Conservation (phyloP, 176 grass and related monocot species). For the Aegilops sharonensis region DNA sequence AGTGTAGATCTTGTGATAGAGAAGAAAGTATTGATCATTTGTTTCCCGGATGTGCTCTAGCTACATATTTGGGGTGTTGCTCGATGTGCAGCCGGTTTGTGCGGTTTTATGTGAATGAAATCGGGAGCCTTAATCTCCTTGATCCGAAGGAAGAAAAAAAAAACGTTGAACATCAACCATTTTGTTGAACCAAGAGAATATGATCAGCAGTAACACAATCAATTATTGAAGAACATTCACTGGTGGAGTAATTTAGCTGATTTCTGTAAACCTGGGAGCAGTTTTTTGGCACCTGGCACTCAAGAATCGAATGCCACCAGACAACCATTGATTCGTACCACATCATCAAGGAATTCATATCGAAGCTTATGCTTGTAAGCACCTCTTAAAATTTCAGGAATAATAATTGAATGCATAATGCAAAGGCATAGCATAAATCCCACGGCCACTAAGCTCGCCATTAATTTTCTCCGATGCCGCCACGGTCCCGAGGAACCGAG, state of each 20-base stretch:
- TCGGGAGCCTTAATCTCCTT: not conserved
- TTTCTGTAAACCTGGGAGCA: not conserved
- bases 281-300: not conserved
- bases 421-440: conserved; percentile 43
- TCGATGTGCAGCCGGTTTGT: not conserved
- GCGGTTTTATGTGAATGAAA: not conserved
- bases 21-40: not conserved
- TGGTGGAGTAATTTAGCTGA: not conserved
- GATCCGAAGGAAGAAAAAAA: not conserved
- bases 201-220: not conserved
- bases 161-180: not conserved
- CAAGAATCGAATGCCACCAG: not conserved
- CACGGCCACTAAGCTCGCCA: conserved; percentile 21
- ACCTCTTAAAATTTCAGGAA: conserved; percentile 37
- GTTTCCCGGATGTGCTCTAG: not conserved
- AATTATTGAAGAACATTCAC: not conserved
- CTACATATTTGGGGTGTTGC: not conserved
- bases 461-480: conserved; percentile 21
- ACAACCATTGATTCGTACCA: not conserved
- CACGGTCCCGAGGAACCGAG: conserved; percentile 3
- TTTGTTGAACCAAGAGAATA: not conserved
- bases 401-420: conserved; percentile 29
- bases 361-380: not conserved
- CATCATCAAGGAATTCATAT: not conserved
- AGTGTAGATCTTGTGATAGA: not conserved